These are phyloP conservation scores for Xylaria sp. DNA, from an alignment of 2,329 filamentous ascomycete species.

Conservation along the genomic window DNA sequence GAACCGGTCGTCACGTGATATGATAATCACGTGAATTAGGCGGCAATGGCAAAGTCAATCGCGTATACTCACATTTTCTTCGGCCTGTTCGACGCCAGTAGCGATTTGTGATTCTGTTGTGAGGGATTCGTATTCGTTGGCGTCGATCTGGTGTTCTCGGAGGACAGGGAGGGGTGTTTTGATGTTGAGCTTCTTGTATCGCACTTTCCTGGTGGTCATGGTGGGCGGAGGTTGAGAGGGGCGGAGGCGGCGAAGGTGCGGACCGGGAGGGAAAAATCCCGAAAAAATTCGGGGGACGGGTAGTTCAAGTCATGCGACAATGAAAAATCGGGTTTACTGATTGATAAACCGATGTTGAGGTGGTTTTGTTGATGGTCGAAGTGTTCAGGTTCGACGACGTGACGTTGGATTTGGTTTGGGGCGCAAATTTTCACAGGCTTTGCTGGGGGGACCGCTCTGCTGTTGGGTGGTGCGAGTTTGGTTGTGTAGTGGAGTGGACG, in stretches of 20 bases:
- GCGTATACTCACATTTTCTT: constrained; percentile 86
- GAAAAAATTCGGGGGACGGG: constrained; percentile 71
- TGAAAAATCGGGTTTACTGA: constrained; percentile 62
- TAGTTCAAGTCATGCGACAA: constrained; percentile 67
- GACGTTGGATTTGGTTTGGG: constrained; percentile 66
- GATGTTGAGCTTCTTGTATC: constrained; percentile 90
- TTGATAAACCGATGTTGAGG: constrained; percentile 62
- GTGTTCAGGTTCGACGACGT: constrained; percentile 57
- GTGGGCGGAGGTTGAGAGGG: constrained; percentile 51
- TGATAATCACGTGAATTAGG: constrained; percentile 60
- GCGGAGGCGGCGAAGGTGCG: constrained; percentile 48
- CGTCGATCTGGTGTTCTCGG: constrained; percentile 89
- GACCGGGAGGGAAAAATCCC: constrained; percentile 66
- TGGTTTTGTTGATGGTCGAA: constrained; percentile 65
- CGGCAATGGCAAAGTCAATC: constrained; percentile 43
- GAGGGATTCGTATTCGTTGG: constrained; percentile 85
- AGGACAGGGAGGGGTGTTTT: constrained; percentile 90
- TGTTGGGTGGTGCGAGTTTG: constrained; percentile 36
- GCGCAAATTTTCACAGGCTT: constrained; percentile 63
- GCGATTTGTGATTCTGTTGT: constrained; percentile 87
- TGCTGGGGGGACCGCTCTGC: constrained; percentile 31
- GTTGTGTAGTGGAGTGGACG: constrained; percentile 28
- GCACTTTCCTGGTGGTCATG: constrained; percentile 75
- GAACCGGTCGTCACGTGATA: constrained; percentile 52
- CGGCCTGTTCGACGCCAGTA: constrained; percentile 95